Percentiles rank a stretch among this genome's conserved stretches.
Conservation (phyloP, 129 eudicot genomes). For the Gnaphalium uliginosum region DNA sequence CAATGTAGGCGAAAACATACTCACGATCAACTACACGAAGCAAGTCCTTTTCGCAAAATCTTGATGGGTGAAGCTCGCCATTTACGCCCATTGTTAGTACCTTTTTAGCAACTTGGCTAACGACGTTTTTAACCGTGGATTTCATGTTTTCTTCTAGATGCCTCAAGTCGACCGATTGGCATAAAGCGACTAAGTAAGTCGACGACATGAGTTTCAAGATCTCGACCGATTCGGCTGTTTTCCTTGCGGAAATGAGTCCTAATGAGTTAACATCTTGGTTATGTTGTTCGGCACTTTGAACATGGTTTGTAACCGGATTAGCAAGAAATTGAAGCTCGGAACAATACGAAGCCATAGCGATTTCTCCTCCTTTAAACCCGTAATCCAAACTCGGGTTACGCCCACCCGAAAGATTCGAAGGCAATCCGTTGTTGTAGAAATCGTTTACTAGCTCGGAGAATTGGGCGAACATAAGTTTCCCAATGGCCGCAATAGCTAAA, state of each 20-base stretch:
- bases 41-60: slow-evolving; percentile 57
- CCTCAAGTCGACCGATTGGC: slow-evolving; percentile 77
- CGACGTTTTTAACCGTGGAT: slow-evolving; percentile 58
- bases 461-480: slow-evolving; percentile 84
- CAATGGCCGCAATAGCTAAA: slow-evolving; percentile 62
- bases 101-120: slow-evolving; percentile 62
- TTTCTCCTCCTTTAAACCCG: slow-evolving; percentile 76
- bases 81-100: slow-evolving; percentile 54
- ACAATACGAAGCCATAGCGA: slow-evolving; percentile 81
- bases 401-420: slow-evolving; percentile 73
- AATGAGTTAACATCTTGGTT: slow-evolving; percentile 82
- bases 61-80: slow-evolving; percentile 58
- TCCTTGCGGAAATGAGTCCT: slow-evolving; percentile 65
- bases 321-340: slow-evolving; percentile 86
- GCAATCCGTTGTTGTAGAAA: slow-evolving; percentile 78
- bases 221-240: slow-evolving; percentile 72
- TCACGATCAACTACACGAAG: slow-evolving; percentile 56
- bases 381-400: slow-evolving; percentile 81
- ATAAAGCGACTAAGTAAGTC: slow-evolving; percentile 61
- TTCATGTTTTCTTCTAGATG: slow-evolving; percentile 76
- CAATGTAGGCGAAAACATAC: slow-evolving; percentile 51
- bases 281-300: slow-evolving; percentile 84
- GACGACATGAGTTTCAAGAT: slow-evolving; percentile 70
- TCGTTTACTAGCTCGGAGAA: slow-evolving; percentile 81
- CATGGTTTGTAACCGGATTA: slow-evolving; percentile 82